A percentile compares a stretch with the other conserved stretches of the same genome.
These are phyloP conservation scores for Leccinum subgranulosum DNA, from an alignment of 768 basidiomycete species.

Conservation along the genomic window DNA sequence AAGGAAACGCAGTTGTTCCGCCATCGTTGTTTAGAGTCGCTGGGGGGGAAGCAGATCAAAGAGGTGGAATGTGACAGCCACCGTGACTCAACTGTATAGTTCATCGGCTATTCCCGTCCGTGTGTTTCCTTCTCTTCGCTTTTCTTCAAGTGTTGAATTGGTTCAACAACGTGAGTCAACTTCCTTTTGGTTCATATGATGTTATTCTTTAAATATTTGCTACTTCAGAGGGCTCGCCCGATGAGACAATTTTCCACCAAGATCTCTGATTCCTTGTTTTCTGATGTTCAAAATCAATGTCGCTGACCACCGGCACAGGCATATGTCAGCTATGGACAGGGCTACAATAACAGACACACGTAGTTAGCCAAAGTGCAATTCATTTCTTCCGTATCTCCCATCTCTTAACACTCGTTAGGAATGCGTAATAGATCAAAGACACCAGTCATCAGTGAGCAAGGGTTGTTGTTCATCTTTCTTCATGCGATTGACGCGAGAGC, in stretches of 20 bases:
- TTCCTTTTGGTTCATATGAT: slow-evolving; percentile 31
- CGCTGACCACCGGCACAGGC: neutral
- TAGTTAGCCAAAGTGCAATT: neutral
- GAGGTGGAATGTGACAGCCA: slow-evolving; percentile 48
- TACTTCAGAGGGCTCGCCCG: slow-evolving; percentile 59
- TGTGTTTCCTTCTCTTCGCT: neutral
- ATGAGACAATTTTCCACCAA: slow-evolving; percentile 70
- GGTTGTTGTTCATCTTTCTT: neutral
- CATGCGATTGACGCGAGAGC: slow-evolving; percentile 2
- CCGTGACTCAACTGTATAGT: slow-evolving; percentile 63
- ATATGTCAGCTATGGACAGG: neutral
- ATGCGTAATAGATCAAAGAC: slow-evolving; percentile 33
- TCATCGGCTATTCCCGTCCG: slow-evolving; percentile 33
- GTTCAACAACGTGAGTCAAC: slow-evolving; percentile 14
- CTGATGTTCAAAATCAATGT: neutral
- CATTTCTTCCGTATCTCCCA: neutral
- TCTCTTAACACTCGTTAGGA: neutral
- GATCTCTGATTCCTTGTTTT: slow-evolving; percentile 54
- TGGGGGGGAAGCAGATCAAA: neutral
- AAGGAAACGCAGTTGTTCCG: slow-evolving; percentile 86
- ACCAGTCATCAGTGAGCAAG: slow-evolving; percentile 64
- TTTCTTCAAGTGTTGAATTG: neutral
- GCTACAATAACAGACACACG: neutral
- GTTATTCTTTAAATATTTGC: slow-evolving; percentile 56
- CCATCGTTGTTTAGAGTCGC: slow-evolving; percentile 45